Conservation (phyloP, 2,329 filamentous ascomycete genomes). For the Dissoconium aciculare region DNA sequence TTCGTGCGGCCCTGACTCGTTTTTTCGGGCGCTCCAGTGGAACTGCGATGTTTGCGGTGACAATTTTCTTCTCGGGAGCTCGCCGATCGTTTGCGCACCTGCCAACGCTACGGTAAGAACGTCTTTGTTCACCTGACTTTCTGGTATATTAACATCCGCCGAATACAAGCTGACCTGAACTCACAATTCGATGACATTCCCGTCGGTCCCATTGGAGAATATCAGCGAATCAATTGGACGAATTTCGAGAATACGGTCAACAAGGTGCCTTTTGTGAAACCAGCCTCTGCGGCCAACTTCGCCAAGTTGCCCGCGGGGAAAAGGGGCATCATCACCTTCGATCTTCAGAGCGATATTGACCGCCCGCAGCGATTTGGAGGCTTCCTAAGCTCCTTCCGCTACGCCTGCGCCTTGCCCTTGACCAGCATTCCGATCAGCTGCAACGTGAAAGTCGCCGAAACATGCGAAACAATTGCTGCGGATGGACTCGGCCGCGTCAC, state of each 20-base stretch:
- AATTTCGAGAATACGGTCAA: background rate
- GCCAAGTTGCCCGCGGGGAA: slow-evolving; percentile 3
- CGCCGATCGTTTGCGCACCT: slow-evolving; percentile 1
- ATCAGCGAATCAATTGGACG: slow-evolving; percentile 4
- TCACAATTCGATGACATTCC: slow-evolving; percentile 4
- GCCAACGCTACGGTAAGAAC: slow-evolving; percentile 3
- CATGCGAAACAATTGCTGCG: no score
- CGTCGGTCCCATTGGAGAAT: slow-evolving; percentile 1
- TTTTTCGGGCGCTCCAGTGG: slow-evolving; percentile 2
- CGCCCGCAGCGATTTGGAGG: background rate
- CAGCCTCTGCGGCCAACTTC: slow-evolving; percentile 3
- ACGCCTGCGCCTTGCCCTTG: background rate
- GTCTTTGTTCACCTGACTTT: background rate
- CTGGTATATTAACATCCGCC: no score
- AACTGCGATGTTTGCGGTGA: slow-evolving; percentile 4
- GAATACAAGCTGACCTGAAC: background rate
- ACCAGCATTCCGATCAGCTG: background rate
- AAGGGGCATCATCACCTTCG: slow-evolving; percentile 4
- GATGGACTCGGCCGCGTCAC: no score
- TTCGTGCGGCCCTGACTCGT: background rate
- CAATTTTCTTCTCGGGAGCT: slow-evolving; percentile 1
- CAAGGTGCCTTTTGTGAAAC: background rate
- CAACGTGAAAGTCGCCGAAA: background rate
- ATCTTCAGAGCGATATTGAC: no score
- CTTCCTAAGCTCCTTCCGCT: background rate